phyloP scores from a whole-genome alignment of 2,329 filamentous ascomycete species.

The Botrytis tulipae region DNA sequence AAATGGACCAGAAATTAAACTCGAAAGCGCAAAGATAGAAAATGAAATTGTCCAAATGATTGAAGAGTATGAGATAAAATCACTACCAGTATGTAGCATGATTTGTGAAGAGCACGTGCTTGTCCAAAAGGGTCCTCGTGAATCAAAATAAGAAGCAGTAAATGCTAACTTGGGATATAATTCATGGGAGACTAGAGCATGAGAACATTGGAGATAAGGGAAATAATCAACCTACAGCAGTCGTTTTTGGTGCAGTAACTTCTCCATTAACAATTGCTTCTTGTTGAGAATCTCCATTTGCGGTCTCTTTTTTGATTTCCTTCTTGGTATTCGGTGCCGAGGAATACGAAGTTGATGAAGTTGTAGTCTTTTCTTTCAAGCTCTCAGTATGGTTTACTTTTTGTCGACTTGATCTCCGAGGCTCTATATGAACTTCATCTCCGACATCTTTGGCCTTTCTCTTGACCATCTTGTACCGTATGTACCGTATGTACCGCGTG shows the following conservation, averaged over 20 bases:
- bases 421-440: slow-evolving; percentile 18
- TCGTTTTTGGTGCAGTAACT: not conserved
- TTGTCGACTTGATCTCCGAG: slow-evolving; percentile 33
- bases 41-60: not conserved
- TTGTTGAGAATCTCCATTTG: slow-evolving; percentile 6
- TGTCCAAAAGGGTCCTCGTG: not conserved
- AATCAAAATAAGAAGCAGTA: not conserved
- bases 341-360: slow-evolving; percentile 12
- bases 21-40: not conserved
- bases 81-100: not conserved
- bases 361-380: slow-evolving; percentile 23
- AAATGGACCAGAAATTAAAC: slow-evolving; percentile 8
- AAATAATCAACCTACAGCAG: slow-evolving; percentile 4
- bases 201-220: not conserved
- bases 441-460: slow-evolving; percentile 33
- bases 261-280: slow-evolving; percentile 9
- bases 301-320: slow-evolving; percentile 19
- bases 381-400: slow-evolving; percentile 17
- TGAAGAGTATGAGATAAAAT: not conserved
- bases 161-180: not conserved
- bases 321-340: slow-evolving; percentile 17
- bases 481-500: not conserved
- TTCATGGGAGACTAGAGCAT: not conserved
- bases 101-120: slow-evolving; percentile 1
- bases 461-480: slow-evolving; percentile 30